Conservation (phyloP, 2,329 filamentous ascomycete genomes). For the Neobulgaria alba region DNA sequence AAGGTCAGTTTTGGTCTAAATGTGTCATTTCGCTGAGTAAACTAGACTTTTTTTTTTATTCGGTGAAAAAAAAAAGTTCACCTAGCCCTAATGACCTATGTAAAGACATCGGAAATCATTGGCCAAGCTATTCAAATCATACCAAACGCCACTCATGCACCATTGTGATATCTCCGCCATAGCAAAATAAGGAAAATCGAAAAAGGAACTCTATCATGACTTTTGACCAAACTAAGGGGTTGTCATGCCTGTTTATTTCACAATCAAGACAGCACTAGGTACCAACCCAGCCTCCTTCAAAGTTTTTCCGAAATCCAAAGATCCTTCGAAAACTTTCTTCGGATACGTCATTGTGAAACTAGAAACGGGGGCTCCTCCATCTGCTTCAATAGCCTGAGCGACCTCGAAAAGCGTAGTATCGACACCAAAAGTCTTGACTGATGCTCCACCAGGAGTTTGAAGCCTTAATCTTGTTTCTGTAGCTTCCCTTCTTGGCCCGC, state of each 20-base stretch:
- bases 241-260: constrained; percentile 44
- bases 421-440: constrained; percentile 81
- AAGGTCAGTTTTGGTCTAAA: too few relatives aligned
- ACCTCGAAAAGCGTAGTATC: constrained; percentile 93
- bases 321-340: constrained; percentile 64
- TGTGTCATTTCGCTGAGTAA: too few relatives aligned
- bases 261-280: constrained; percentile 82
- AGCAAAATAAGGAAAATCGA: too few relatives aligned
- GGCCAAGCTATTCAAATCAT: too few relatives aligned
- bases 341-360: constrained; percentile 86
- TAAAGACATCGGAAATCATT: too few relatives aligned
- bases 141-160: too few relatives aligned
- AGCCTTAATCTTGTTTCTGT: constrained; percentile 75
- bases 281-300: constrained; percentile 86
- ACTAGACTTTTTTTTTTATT: too few relatives aligned
- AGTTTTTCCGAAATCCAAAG: constrained; percentile 75
- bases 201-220: too few relatives aligned
- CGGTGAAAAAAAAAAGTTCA: too few relatives aligned
- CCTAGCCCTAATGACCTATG: too few relatives aligned
- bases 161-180: too few relatives aligned
- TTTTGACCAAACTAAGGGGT: too few relatives aligned
- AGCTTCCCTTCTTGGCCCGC: constrained; percentile 37
- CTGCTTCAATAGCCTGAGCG: constrained; percentile 62
- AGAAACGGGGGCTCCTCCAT: constrained; percentile 63
- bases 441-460: constrained; percentile 65